Evolutionary conservation across 768 basidiomycete species (phyloP).

Genomic region (Lentinula boryana): DNA sequence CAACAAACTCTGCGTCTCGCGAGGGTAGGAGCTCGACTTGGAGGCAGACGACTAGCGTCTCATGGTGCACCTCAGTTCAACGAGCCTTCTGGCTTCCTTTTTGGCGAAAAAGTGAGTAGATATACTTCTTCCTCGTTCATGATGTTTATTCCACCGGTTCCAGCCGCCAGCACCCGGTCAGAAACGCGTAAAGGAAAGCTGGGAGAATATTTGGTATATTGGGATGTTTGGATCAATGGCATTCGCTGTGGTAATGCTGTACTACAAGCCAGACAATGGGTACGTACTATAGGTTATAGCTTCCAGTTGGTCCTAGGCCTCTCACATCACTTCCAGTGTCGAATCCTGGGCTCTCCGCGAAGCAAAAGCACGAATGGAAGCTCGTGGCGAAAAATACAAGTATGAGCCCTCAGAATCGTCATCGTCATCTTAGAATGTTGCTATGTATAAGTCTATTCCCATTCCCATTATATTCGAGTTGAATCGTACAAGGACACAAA

Average conservation of each 20-base stretch:
- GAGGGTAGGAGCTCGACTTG: constrained; percentile 30
- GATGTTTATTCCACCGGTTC: not conserved
- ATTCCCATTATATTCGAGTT: constrained; percentile 3
- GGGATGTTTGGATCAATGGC: constrained; percentile 90
- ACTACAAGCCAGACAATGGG: constrained; percentile 95
- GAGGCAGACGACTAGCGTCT: constrained; percentile 53
- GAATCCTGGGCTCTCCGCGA: constrained; percentile 90
- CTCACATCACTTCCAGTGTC: constrained; percentile 45
- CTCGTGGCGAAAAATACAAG: constrained; percentile 84
- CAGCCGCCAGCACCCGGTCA: constrained; percentile 76
- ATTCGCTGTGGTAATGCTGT: constrained; percentile 67
- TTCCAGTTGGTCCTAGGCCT: not conserved
- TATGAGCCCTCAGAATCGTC: constrained; percentile 54
- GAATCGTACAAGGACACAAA: constrained; percentile 3
- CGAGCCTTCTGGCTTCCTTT: constrained; percentile 82
- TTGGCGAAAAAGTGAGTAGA: constrained; percentile 75
- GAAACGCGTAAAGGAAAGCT: constrained; percentile 82
- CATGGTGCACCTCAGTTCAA: constrained; percentile 82
- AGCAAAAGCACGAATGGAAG: constrained; percentile 87
- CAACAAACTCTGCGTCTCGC: constrained; percentile 34
- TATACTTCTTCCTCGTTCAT: not conserved
- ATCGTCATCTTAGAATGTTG: constrained; percentile 1
- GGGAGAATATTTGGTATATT: constrained; percentile 87
- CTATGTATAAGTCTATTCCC: not conserved
- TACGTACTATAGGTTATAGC: constrained; percentile 26